Conservation (phyloP, 805 yeast species). For the Yamadazyma insecticola region DNA sequence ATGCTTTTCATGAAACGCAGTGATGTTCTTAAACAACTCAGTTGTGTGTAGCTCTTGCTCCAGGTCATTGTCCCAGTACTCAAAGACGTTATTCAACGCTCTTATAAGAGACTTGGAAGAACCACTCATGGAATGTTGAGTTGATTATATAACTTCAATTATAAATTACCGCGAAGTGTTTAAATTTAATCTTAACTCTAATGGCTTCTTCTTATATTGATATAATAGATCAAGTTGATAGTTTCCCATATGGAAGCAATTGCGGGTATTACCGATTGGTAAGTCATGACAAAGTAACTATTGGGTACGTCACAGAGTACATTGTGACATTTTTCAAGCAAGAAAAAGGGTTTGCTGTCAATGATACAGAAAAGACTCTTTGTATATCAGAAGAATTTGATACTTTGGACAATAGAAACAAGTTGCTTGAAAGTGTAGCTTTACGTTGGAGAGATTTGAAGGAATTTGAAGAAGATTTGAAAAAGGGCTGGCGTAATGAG, state of each 20-base stretch:
- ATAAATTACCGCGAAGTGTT: neutral
- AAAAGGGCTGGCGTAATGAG: conserved; percentile 82
- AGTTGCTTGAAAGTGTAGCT: conserved; percentile 41
- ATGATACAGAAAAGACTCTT: conserved; percentile 20
- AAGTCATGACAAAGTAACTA: conserved; percentile 23
- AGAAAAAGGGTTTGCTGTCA: conserved; percentile 15
- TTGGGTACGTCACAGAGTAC: conserved; percentile 26
- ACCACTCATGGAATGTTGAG: conserved; percentile 14
- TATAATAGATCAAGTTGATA: conserved; percentile 25
- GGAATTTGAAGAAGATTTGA: conserved; percentile 25
- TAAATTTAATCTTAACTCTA: neutral
- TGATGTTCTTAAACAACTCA: conserved; percentile 13
- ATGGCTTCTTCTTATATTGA: conserved; percentile 1
- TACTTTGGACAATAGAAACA: conserved; percentile 38
- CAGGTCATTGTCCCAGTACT: conserved; percentile 13
- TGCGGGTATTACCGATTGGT: conserved; percentile 17
- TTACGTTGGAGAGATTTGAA: conserved; percentile 28
- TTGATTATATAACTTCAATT: too few relatives aligned
- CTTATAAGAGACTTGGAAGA: conserved; percentile 23
- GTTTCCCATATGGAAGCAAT: conserved; percentile 19
- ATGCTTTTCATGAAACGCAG: conserved; percentile 24
- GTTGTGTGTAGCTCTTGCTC: conserved; percentile 6
- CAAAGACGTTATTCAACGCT: conserved; percentile 21
- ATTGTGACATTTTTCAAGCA: conserved; percentile 19
- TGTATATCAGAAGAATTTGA: conserved; percentile 21